These are phyloP conservation scores for Ceraceosorus guamensis DNA, from an alignment of 1,284 basidiomycete species.

Conservation along the genomic window DNA sequence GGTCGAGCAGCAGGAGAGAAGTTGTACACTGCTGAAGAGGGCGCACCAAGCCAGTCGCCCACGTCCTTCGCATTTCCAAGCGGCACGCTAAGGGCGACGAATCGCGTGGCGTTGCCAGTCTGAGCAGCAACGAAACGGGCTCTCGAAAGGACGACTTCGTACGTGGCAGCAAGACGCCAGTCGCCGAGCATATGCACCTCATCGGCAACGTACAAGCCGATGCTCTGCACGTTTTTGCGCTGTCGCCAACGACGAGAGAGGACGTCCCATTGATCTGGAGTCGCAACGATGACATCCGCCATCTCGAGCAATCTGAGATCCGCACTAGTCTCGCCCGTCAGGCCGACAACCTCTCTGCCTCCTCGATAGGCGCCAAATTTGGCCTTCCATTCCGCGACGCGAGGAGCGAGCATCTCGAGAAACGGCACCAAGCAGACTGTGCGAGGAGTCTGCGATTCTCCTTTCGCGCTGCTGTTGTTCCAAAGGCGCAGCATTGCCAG, in stretches of 20 bases:
- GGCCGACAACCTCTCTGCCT: constrained; percentile 81
- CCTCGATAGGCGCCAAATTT: constrained; percentile 77
- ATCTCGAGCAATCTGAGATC: constrained; percentile 78
- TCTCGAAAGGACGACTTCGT: constrained; percentile 88
- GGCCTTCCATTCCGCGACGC: constrained; percentile 77
- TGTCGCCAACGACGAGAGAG: constrained; percentile 93
- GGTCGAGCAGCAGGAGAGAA: constrained; percentile 91
- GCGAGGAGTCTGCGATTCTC: constrained; percentile 55
- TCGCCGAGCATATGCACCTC: constrained; percentile 85
- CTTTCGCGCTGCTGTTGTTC: constrained; percentile 45
- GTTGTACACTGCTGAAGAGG: constrained; percentile 84
- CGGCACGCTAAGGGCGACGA: constrained; percentile 88
- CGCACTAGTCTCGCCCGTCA: constrained; percentile 90
- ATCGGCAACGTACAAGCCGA: constrained; percentile 87
- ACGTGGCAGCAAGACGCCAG: constrained; percentile 84
- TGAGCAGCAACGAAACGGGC: constrained; percentile 94
- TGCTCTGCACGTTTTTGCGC: constrained; percentile 88
- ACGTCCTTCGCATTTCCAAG: constrained; percentile 93
- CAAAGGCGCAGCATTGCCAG: constrained; percentile 86
- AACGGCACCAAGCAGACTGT: constrained; percentile 95
- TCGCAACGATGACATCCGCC: constrained; percentile 76
- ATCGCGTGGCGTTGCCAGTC: constrained; percentile 78
- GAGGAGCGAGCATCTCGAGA: constrained; percentile 88
- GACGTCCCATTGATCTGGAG: constrained; percentile 86
- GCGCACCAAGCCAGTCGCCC: constrained; percentile 95